phyloP scores from a whole-genome alignment of 352 stramenopile species.

The Paralagenidium karlingii region DNA sequence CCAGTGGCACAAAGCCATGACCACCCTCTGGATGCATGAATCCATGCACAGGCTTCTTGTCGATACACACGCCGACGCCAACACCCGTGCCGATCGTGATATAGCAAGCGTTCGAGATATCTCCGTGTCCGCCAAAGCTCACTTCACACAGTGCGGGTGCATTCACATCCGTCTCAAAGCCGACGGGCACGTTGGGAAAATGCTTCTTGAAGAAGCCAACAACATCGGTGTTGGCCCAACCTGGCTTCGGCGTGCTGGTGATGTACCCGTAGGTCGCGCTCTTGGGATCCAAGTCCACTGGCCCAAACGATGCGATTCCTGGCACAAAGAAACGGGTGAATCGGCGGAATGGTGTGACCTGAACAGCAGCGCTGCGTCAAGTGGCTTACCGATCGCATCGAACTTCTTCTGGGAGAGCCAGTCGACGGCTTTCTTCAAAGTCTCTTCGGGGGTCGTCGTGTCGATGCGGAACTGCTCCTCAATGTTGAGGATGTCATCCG shows the following conservation, averaged over 20 bases:
- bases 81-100: constrained; percentile 95
- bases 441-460: constrained; percentile 80
- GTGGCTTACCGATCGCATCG: constrained; percentile 44
- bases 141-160: constrained; percentile 93
- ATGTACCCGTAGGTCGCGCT: constrained; percentile 90
- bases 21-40: constrained; percentile 92
- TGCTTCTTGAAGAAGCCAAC: constrained; percentile 58
- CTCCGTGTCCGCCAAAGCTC: constrained; percentile 56
- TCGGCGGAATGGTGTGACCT: constrained; percentile 8
- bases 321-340: constrained; percentile 9
- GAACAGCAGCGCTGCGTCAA: too few species aligned
- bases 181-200: constrained; percentile 61
- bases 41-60: constrained; percentile 86
- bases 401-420: constrained; percentile 81
- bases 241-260: constrained; percentile 89
- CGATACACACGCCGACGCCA: constrained; percentile 90
- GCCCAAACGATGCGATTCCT: constrained; percentile 92
- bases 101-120: constrained; percentile 82
- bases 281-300: constrained; percentile 75
- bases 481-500: constrained; percentile 82
- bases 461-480: constrained; percentile 66
- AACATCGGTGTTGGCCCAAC: constrained; percentile 83
- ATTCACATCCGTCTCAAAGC: constrained; percentile 97
- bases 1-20: constrained; percentile 60
- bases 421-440: constrained; percentile 49